Evolutionary conservation across 148 eudicot species (phyloP).

Genomic region (Silene uniflora): DNA sequence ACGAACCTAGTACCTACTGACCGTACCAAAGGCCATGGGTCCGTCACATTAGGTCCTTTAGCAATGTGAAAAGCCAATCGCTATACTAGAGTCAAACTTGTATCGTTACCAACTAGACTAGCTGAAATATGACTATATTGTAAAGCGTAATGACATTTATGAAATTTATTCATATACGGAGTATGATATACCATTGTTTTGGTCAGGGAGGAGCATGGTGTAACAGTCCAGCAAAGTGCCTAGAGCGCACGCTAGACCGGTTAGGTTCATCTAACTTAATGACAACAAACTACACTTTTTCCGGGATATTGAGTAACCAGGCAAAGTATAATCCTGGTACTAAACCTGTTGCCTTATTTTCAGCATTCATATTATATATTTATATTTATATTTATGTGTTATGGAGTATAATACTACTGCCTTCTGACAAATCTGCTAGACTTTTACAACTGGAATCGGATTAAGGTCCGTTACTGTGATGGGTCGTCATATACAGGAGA

Average conservation of each 20-base stretch:
- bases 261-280: conserved; percentile 39
- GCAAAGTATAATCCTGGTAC: conserved; percentile 38
- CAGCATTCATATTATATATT: not conserved
- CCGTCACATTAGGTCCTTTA: too few relatives aligned
- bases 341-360: too few relatives aligned
- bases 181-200: not conserved
- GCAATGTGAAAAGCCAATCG: too few relatives aligned
- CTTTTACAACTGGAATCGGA: conserved; percentile 57
- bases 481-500: conserved; percentile 58
- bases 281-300: conserved; percentile 36
- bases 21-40: too few relatives aligned
- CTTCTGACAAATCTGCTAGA: conserved; percentile 20
- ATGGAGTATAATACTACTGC: not conserved
- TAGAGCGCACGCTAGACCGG: conserved; percentile 28
- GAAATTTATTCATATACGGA: too few relatives aligned
- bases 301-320: conserved; percentile 33
- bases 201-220: conserved; percentile 51
- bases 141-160: too few relatives aligned
- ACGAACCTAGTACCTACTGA: too few relatives aligned
- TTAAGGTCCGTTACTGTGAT: conserved; percentile 49
- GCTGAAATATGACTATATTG: too few relatives aligned
- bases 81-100: too few relatives aligned
- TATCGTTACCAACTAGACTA: too few relatives aligned
- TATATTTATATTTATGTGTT: too few relatives aligned
- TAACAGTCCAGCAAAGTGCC: conserved; percentile 25